Evolutionary conservation across 192 early-diverging fungal genomes (phyloP), one percentile per base, ranked within the genome.

Genomic region (Chytriomyces sp.): DNA sequence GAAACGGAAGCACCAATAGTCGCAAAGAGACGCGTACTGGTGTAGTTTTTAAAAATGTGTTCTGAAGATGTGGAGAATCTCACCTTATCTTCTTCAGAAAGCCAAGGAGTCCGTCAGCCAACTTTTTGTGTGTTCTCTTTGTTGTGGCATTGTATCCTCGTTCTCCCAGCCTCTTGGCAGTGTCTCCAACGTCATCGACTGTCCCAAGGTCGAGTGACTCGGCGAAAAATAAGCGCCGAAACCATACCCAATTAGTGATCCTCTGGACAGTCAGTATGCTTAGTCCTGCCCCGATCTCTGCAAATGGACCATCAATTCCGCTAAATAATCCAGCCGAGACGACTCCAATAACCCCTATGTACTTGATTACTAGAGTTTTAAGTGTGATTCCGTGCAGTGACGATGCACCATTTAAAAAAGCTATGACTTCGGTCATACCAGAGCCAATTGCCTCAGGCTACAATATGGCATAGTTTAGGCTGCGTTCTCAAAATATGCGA

Each of bases 301-400:
- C 74, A 53, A 79, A 61, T 0, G 78, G 78, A 4, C 78, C 78
- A 40, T 79, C 74, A 22, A 78, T 73, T 4, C 78, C 76, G 63
- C 54, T 40, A 44, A 73, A 77, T 10, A 78, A 36, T 2, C 77
- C 54, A 26, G 41, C 65, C n/a, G 12, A 19, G 10, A 64, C 67
- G 37, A 70, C n/a, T 70, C 59, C 33, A 77, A 56, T 1, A 58
- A 58, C 56, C 7, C 72, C 72, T 36, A 79, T 19, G 32, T 57
- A 72, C 41, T 69, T 56, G 19, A 63, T 28, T 0, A 4, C 6
- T 8, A 59, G 40, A 12, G 52, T 62, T 12, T 22, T 22, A 3
- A 79, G 36, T 19, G 57, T 68, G 57, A 32, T 25, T 12, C 59
- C 57, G 70, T 57, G 30, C 14, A 77, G 61, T 14, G 54, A 26